Base-by-base conservation (phyloP, 139 green algal species). In the Chlorella ohadii region DNA sequence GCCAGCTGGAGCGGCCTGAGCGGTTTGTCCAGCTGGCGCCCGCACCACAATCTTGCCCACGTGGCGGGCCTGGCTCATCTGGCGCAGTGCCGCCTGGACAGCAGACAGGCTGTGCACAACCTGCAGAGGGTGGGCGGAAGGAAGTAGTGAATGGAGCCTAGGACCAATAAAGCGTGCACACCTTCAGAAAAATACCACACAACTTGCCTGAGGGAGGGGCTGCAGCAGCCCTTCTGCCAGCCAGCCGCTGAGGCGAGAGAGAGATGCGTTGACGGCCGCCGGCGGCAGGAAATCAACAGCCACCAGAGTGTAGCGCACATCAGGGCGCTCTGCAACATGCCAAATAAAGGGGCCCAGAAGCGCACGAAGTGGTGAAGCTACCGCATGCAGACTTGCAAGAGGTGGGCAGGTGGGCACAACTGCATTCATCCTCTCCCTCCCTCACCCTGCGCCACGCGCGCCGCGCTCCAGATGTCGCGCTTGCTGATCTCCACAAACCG, bases 401-500 rank as follows among this genome's bases (percentile, higher is more conserved):
- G 23, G 36, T 38, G 66, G 33, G 34, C 33, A 28, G 12, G n/a
- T 38, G 31, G 5, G 27, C 11, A 3, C 1, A 20, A 7, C n/a
- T 9, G n/a, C 28, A 38, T 34, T 28, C 28, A 44, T 11, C 63
- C 7, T 28, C 22, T 59, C 3, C 6, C 47, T 20, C n/a, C 20
- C 78, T 79, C 36, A 85, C 80, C 80, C 66, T 93, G 87, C 28
- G 81, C 68, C 15, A 94, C 85, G 23, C 93, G 87, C 6, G 76
- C 81, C 4, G 86, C 64, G 38, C 85, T 91, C 93, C 93, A 97
- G 74, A 98, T 96, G 90, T 97, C 95, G 56, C 95, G 88, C 92
- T 98, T 98, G 84, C 91, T 92, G 83, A 98, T 97, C 88, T 98
- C 95, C 65, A 96, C 90, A 82, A 97, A 88, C 0, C 88, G 72